A percentile compares a stretch with the other conserved stretches of the same genome.
Conservation (phyloP, 148 eudicot species). For the Rhododendron simsii region DNA sequence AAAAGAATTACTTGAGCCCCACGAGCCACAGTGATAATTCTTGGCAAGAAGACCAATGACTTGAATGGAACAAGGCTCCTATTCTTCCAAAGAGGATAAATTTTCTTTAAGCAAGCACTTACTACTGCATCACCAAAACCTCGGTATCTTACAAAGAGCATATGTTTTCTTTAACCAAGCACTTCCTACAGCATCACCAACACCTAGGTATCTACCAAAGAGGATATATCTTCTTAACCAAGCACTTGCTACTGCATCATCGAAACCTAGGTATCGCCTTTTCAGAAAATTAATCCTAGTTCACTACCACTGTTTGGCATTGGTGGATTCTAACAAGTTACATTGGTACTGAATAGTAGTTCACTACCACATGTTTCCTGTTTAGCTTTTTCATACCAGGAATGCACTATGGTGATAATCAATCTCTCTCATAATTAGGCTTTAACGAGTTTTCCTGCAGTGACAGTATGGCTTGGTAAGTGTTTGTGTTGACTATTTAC, state of each 20-base stretch:
- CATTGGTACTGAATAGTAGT: background rate
- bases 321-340: background rate
- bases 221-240: background rate
- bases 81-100: background rate
- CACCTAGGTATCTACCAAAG: background rate
- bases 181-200: constrained; percentile 2
- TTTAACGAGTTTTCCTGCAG: background rate
- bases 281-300: background rate
- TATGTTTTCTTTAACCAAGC: background rate
- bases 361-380: background rate
- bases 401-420: background rate
- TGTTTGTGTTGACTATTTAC: background rate
- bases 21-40: background rate
- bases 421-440: background rate
- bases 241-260: background rate
- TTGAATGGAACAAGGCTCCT: background rate
- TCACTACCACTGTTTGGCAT: background rate
- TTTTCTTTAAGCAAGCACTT: background rate
- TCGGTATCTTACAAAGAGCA: background rate
- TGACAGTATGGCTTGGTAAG: background rate
- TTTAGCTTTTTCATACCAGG: background rate
- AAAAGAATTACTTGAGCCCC: background rate
- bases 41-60: background rate
- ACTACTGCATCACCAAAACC: background rate
- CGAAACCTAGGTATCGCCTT: background rate